phyloP scores from a whole-genome alignment of 768 basidiomycete genomes.

The Lactifluus hygrophoroides region DNA sequence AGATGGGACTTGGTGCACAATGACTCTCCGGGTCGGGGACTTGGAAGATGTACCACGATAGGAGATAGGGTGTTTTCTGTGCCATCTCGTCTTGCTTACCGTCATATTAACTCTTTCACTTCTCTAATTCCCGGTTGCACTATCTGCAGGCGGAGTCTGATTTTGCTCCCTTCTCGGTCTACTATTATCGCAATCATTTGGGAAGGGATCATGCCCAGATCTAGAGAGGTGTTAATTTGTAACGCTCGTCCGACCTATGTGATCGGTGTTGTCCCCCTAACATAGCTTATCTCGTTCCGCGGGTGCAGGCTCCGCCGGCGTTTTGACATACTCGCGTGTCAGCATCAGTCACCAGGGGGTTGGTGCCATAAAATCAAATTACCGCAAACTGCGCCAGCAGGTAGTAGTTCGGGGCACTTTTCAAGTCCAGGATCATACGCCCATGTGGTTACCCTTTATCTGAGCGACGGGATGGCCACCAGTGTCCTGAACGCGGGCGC shows the following conservation, averaged over 20 bases:
- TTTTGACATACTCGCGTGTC: background rate
- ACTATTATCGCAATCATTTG: background rate
- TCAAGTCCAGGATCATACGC: background rate
- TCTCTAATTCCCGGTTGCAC: background rate
- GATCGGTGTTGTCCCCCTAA: background rate
- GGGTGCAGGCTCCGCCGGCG: background rate
- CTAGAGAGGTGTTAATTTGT: background rate
- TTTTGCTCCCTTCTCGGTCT: background rate
- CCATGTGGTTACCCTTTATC: background rate
- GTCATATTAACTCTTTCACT: slow-evolving; percentile 1
- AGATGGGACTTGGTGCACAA: slow-evolving; percentile 52
- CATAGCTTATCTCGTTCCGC: background rate
- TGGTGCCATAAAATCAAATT: background rate
- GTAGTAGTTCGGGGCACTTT: background rate
- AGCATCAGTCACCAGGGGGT: background rate
- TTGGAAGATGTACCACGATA: slow-evolving; percentile 5
- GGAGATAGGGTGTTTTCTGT: slow-evolving; percentile 5
- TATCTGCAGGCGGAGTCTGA: background rate
- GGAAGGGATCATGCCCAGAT: background rate
- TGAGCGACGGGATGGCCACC: background rate
- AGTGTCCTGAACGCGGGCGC: background rate
- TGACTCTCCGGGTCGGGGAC: background rate
- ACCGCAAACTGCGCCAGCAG: background rate
- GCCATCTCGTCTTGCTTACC: slow-evolving; percentile 13
- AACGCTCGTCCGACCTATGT: background rate